Evolutionary conservation across 75 land plant genomes (phyloP).

Genomic region (Picea sitchensis): DNA sequence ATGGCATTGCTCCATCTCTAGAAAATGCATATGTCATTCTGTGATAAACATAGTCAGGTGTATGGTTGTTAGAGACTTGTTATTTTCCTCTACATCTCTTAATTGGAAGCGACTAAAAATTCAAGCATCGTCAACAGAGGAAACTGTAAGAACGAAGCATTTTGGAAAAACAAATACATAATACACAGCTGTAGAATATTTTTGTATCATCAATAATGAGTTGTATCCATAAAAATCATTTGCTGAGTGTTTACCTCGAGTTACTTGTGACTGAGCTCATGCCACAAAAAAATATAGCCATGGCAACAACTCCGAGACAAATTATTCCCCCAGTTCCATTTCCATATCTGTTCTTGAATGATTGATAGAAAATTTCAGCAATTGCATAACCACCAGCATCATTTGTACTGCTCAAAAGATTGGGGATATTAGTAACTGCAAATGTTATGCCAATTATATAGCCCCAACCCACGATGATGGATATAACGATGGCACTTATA

Average conservation of each 20-base stretch:
- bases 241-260: conserved; percentile 51
- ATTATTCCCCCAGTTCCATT: conserved; percentile 83
- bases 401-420: conserved; percentile 51
- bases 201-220: background rate
- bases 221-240: background rate
- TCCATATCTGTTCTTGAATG: conserved; percentile 80
- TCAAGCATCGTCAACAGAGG: background rate
- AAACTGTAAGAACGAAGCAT: background rate
- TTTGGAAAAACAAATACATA: background rate
- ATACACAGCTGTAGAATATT: background rate
- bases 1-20: conserved; percentile 95
- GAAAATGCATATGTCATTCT: conserved; percentile 99
- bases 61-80: background rate
- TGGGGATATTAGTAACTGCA: conserved; percentile 64
- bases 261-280: conserved; percentile 94
- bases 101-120: background rate
- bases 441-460: conserved; percentile 86
- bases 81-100: background rate
- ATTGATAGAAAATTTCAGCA: conserved; percentile 79
- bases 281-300: conserved; percentile 89
- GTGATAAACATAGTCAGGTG: conserved; percentile 8
- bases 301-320: conserved; percentile 72
- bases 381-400: conserved; percentile 92
- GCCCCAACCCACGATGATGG: conserved; percentile 72
- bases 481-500: conserved; percentile 62